Percentiles rank a stretch among this genome's conserved stretches.
phyloP scores from a whole-genome alignment of 768 basidiomycete species.

The Podaxis sp. region DNA sequence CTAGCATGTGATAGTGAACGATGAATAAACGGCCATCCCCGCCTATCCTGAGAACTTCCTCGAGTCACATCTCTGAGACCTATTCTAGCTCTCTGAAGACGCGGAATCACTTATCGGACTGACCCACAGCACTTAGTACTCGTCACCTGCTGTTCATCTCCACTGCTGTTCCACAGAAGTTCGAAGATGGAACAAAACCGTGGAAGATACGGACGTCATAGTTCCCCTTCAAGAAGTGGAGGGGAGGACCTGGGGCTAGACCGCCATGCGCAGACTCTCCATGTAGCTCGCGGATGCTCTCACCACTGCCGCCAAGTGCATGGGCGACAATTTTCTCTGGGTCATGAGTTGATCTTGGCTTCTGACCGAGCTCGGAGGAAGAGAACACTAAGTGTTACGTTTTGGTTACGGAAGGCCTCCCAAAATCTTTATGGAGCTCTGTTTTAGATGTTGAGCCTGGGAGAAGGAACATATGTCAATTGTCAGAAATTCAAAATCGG shows the following conservation, averaged over 20 bases:
- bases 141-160: neutral
- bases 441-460: no score
- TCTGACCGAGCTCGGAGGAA: neutral
- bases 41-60: neutral
- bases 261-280: neutral
- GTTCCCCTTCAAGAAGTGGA: no score
- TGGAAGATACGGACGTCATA: no score
- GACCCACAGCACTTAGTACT: neutral
- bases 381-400: neutral
- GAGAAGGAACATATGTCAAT: no score
- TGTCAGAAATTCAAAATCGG: no score
- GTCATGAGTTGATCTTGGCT: neutral
- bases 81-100: neutral
- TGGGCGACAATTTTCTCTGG: neutral
- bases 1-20: neutral
- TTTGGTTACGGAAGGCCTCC: neutral
- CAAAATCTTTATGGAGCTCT: no score
- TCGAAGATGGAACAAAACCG: no score
- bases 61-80: neutral
- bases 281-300: neutral
- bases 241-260: neutral
- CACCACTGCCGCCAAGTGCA: neutral
- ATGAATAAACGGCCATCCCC: neutral
- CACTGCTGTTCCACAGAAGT: neutral
- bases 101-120: neutral